These are phyloP conservation scores for Zygosaccharomyces bailii DNA, from an alignment of 805 yeast species.

Conservation along the genomic window DNA sequence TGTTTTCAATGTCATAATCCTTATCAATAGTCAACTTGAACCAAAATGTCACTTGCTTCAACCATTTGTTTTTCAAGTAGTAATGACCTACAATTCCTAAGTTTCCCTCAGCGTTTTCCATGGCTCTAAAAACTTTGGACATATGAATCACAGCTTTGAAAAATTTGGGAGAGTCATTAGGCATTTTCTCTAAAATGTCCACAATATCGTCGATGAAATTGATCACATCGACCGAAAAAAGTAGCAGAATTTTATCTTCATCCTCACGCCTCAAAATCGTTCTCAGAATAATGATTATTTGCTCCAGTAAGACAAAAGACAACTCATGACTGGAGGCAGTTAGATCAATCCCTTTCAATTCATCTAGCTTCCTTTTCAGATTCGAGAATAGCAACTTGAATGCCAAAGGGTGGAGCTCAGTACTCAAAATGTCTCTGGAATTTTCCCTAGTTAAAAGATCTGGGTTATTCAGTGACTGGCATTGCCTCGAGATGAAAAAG, in stretches of 20 bases:
- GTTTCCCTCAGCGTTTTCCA: slow-evolving; percentile 29
- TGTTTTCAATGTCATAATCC: slow-evolving; percentile 35
- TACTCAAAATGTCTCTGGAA: slow-evolving; percentile 65
- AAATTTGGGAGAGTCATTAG: slow-evolving; percentile 26
- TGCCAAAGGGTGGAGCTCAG: slow-evolving; percentile 59
- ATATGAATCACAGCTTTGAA: slow-evolving; percentile 35
- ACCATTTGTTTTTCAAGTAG: slow-evolving; percentile 45
- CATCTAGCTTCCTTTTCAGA: slow-evolving; percentile 39
- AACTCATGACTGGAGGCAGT: slow-evolving; percentile 23
- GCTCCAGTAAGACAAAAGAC: slow-evolving; percentile 44
- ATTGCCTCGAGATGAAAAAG: slow-evolving; percentile 49
- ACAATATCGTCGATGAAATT: slow-evolving; percentile 35
- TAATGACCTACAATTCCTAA: slow-evolving; percentile 42
- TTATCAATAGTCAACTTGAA: slow-evolving; percentile 48
- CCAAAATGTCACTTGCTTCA: slow-evolving; percentile 50
- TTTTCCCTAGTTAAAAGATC: slow-evolving; percentile 61
- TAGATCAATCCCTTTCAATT: slow-evolving; percentile 28
- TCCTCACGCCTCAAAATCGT: slow-evolving; percentile 37
- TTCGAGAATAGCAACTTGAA: slow-evolving; percentile 47
- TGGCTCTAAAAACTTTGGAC: slow-evolving; percentile 35
- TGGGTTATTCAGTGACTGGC: slow-evolving; percentile 45
- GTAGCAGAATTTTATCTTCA: slow-evolving; percentile 34
- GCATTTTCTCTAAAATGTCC: slow-evolving; percentile 27
- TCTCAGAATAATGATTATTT: slow-evolving; percentile 46
- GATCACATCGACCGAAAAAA: slow-evolving; percentile 36